Percentiles rank a stretch among this genome's conserved stretches.
Conservation (phyloP, 257 asterid genomes). For the Nicotiana obtusifolia region DNA sequence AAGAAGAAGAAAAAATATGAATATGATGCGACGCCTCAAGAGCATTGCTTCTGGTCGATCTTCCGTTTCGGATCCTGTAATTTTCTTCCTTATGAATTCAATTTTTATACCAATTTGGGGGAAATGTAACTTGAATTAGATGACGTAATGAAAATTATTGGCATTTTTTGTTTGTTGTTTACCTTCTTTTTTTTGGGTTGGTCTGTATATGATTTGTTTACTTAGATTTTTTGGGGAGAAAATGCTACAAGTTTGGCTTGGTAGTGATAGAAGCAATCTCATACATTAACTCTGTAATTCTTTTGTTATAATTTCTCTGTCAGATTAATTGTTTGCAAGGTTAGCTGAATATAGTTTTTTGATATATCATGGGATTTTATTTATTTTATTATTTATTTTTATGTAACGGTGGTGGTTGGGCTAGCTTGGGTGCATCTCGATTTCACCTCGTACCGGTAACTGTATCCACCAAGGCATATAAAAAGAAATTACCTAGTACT, state of each 20-base stretch:
- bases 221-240: too few relatives aligned
- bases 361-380: not conserved
- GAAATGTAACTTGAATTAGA: too few relatives aligned
- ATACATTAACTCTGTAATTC: not conserved
- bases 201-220: not conserved
- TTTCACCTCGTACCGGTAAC: too few relatives aligned
- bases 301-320: not conserved
- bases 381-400: too few relatives aligned
- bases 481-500: too few relatives aligned
- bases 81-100: constrained; percentile 11
- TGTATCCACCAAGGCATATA: too few relatives aligned
- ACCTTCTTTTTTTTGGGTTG: not conserved
- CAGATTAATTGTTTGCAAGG: not conserved
- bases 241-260: not conserved
- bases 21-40: constrained; percentile 94
- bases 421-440: too few relatives aligned
- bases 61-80: constrained; percentile 93
- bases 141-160: not conserved
- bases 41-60: constrained; percentile 97
- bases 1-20: constrained; percentile 35
- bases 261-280: not conserved
- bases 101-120: not conserved
- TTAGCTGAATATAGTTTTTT: not conserved
- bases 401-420: too few relatives aligned
- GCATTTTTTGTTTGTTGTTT: not conserved